A percentile compares a stretch with the other conserved stretches of the same genome.
Evolutionary conservation across 768 basidiomycete species (phyloP).

Genomic region (Antrodiella citrinella): DNA sequence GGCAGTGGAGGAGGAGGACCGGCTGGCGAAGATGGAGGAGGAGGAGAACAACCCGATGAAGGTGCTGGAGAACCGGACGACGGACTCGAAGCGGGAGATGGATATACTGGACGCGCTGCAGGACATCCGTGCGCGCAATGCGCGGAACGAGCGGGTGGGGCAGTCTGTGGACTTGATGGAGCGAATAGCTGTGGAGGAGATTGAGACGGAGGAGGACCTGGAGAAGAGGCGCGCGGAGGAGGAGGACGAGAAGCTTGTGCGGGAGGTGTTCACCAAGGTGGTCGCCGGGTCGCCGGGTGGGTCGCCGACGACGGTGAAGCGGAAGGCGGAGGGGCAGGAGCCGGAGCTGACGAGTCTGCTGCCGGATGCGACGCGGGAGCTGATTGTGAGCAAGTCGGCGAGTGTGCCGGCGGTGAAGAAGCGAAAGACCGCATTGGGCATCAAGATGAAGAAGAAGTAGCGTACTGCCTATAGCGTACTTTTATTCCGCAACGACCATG

Average conservation of each 20-base stretch:
- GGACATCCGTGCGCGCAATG: constrained; percentile 81
- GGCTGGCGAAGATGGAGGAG: constrained; percentile 77
- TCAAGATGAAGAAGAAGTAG: constrained; percentile 52
- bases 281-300: constrained; percentile 30
- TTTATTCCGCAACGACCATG: neutral
- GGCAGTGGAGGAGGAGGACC: constrained; percentile 74
- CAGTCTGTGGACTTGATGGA: constrained; percentile 63
- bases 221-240: constrained; percentile 68
- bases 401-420: constrained; percentile 43
- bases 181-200: constrained; percentile 54
- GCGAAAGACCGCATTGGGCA: constrained; percentile 60
- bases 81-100: constrained; percentile 96
- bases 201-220: constrained; percentile 72
- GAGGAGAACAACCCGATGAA: constrained; percentile 98
- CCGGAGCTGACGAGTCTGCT: constrained; percentile 63
- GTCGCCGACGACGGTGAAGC: constrained; percentile 62
- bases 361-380: constrained; percentile 53
- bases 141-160: constrained; percentile 81
- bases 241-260: constrained; percentile 88
- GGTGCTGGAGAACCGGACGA: constrained; percentile 84
- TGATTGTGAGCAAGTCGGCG: constrained; percentile 42
- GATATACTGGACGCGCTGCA: constrained; percentile 94
- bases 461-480: no score
- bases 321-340: constrained; percentile 76
- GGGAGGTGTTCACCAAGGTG: constrained; percentile 79